Evolutionary conservation across 2,329 filamentous ascomycete genomes (phyloP), one percentile per base, ranked within the genome.

Genomic region (Cercospora zeae-maydis): DNA sequence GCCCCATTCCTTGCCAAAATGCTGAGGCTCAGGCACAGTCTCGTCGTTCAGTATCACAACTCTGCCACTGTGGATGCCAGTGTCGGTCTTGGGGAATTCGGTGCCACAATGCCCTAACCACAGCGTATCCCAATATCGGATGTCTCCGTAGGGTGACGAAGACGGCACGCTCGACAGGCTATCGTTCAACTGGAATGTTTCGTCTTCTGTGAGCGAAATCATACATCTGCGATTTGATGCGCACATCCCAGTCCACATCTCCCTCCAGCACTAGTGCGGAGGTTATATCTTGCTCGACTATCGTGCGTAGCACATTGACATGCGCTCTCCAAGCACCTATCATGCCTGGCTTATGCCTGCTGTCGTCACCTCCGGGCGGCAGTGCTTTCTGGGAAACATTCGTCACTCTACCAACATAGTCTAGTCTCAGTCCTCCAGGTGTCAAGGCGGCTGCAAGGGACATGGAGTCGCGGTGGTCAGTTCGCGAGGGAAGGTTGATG

Each of bases 381-480:
- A 82, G 72, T 0, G 74, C 64, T 2, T 74, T 71, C 33, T 39
- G 13, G 34, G 62, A 59, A 21, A 71, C 60, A 0, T 77, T 79
- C 7, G 74, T 70, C 0, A 83, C 73, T 2, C 82, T 83, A 24
- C 81, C 76, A 0, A 83, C 73, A 7, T 59, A 58, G 30, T 51
- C 42, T 24, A 63, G 11, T 6, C 47, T 54, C 36, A 63, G 49
- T 2, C 82, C 83, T 19, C 81, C 76, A 1, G 82, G 69, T 27
- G 75, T 82, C 6, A 82, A 75, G 1, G 78, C 77, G 1, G 81
- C 80, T 1, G 80, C 79, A 6, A 84, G 73, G 1, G 77, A 74
- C 69, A 85, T 78, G 2, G 79, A 75, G 73, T 85, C 81, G 47
- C 81, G 78, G 9, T 82, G 78, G 66, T 86, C 83, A 21, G 78